These are phyloP conservation scores for Akanthomyces dipterigenus DNA, from an alignment of 2,329 filamentous ascomycete species.

Conservation along the genomic window DNA sequence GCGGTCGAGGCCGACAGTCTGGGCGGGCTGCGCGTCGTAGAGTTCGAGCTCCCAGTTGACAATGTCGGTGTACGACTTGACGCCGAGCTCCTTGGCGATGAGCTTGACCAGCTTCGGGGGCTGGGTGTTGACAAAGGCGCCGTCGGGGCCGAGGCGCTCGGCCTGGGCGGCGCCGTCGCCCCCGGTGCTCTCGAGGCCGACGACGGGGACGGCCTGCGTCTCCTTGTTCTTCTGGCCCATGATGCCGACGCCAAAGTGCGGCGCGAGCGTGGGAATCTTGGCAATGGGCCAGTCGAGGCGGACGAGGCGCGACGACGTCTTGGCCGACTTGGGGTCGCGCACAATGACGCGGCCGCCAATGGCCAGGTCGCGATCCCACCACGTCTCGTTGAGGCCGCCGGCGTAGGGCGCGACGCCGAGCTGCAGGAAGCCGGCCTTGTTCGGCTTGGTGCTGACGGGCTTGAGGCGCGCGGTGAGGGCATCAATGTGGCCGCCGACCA, in stretches of 20 bases:
- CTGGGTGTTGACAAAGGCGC: slow-evolving; percentile 75
- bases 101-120: slow-evolving; percentile 77
- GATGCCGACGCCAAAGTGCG: slow-evolving; percentile 81
- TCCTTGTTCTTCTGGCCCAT: slow-evolving; percentile 68
- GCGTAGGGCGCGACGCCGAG: slow-evolving; percentile 91
- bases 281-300: slow-evolving; percentile 95
- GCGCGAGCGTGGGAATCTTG: slow-evolving; percentile 82
- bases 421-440: slow-evolving; percentile 78
- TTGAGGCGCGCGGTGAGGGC: slow-evolving; percentile 86
- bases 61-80: slow-evolving; percentile 65
- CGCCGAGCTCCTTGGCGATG: slow-evolving; percentile 70
- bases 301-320: slow-evolving; percentile 74
- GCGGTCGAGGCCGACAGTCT: slow-evolving; percentile 75
- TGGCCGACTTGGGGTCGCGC: slow-evolving; percentile 62
- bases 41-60: slow-evolving; percentile 97
- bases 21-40: slow-evolving; percentile 81
- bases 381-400: slow-evolving; percentile 77
- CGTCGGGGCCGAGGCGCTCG: slow-evolving; percentile 51
- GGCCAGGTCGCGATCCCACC: slow-evolving; percentile 94
- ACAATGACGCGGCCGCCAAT: slow-evolving; percentile 87
- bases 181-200: slow-evolving; percentile 75
- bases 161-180: slow-evolving; percentile 33
- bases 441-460: slow-evolving; percentile 80
- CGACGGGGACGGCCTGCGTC: slow-evolving; percentile 89
- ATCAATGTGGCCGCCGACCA: slow-evolving; percentile 89